Conservation (phyloP, 108 stramenopile species). For the Fragilariopsis cylindrus region DNA sequence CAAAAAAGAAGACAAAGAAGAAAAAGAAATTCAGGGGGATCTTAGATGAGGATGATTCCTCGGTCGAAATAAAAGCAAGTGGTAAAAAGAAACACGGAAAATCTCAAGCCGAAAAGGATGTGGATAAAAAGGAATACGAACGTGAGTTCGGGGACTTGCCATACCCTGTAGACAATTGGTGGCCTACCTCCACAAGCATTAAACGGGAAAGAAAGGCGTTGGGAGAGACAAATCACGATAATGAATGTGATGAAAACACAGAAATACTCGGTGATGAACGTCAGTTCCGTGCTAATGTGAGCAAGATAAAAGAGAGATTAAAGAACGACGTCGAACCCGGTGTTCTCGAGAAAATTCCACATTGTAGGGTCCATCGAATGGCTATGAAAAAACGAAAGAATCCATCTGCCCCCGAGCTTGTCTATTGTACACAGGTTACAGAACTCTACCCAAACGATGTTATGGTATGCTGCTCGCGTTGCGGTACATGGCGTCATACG, state of each 20-base stretch:
- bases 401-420: slow-evolving; percentile 33
- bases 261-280: slow-evolving; percentile 25
- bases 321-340: slow-evolving; percentile 62
- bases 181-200: slow-evolving; percentile 62
- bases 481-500: slow-evolving; percentile 87
- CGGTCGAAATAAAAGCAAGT: slow-evolving; percentile 15
- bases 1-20: slow-evolving; percentile 14
- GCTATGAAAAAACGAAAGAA: slow-evolving; percentile 42
- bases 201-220: slow-evolving; percentile 52
- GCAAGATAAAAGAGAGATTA: slow-evolving; percentile 40
- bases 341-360: slow-evolving; percentile 79
- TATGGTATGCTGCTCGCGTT: slow-evolving; percentile 84
- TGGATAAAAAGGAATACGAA: slow-evolving; percentile 12
- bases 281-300: slow-evolving; percentile 43
- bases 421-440: slow-evolving; percentile 81
- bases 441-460: slow-evolving; percentile 67
- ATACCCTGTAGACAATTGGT: slow-evolving; percentile 70
- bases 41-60: slow-evolving; percentile 28
- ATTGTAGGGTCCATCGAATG: slow-evolving; percentile 72
- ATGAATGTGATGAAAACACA: slow-evolving; percentile 40
- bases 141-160: slow-evolving; percentile 33
- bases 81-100: slow-evolving; percentile 11
- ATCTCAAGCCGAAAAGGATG: not conserved
- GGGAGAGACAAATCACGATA: slow-evolving; percentile 44
- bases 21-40: slow-evolving; percentile 21